These are phyloP conservation scores for Synura sp. DNA, from an alignment of 352 stramenopile species.

Conservation along the genomic window DNA sequence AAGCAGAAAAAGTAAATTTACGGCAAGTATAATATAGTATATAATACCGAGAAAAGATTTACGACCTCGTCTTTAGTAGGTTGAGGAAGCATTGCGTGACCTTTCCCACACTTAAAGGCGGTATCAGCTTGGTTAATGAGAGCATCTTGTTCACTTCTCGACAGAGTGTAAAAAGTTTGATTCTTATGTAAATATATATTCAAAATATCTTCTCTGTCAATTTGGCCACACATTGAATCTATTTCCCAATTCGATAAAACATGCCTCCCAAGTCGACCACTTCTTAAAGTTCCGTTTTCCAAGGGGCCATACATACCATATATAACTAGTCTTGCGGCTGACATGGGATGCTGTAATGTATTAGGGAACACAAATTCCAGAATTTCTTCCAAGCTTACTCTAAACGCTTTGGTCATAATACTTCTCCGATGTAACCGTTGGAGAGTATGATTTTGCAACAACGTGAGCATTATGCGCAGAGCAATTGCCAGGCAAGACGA, in stretches of 20 bases:
- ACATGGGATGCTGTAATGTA: not conserved
- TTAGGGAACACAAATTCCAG: conserved; percentile 19
- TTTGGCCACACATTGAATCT: conserved; percentile 3
- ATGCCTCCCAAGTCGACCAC: not conserved
- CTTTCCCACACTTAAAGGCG: not conserved
- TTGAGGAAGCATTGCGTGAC: not conserved
- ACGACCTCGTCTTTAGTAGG: not conserved
- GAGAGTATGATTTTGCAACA: no score
- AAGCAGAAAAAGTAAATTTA: not conserved
- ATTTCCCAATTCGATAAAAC: not conserved
- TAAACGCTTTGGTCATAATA: no score
- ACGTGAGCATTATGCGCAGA: no score
- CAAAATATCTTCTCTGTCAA: conserved; percentile 25
- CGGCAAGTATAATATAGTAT: no score
- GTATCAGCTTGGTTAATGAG: conserved; percentile 12
- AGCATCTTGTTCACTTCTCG: not conserved
- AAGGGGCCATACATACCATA: conserved; percentile 13
- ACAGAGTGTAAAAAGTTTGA: not conserved
- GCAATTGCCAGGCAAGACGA: no score
- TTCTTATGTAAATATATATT: not conserved
- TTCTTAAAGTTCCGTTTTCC: not conserved
- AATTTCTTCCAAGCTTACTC: no score
- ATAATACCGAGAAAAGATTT: not conserved
- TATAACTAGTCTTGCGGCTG: not conserved
- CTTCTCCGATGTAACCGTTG: no score